phyloP scores from a whole-genome alignment of 2,329 filamentous ascomycete species.

The Ophidiomyces ophidiicola region DNA sequence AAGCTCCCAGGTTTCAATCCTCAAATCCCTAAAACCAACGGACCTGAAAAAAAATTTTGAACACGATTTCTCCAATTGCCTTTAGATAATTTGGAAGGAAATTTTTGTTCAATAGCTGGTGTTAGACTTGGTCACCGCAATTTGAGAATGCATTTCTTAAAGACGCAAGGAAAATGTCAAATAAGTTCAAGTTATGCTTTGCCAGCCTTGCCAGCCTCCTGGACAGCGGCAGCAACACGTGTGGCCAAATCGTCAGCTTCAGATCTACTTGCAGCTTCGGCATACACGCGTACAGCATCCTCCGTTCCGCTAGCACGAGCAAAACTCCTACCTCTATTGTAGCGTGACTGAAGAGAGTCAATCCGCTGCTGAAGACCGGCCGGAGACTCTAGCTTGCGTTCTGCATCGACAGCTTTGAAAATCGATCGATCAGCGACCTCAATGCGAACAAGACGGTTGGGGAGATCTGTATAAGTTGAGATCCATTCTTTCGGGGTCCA shows the following conservation, averaged over 20 bases:
- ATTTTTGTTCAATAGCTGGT: too few species aligned
- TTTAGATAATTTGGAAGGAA: too few species aligned
- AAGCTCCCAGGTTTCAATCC: too few species aligned
- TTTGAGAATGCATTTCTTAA: not conserved
- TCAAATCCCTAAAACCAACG: too few species aligned
- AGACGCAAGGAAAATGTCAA: not conserved
- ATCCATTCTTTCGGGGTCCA: slow-evolving; percentile 90
- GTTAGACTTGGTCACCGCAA: too few species aligned
- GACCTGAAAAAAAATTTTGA: too few species aligned
- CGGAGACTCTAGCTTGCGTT: slow-evolving; percentile 73
- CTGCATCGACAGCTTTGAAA: slow-evolving; percentile 85
- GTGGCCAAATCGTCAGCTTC: slow-evolving; percentile 85
- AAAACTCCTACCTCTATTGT: slow-evolving; percentile 78
- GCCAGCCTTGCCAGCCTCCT: slow-evolving; percentile 38
- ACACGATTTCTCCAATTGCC: too few species aligned
- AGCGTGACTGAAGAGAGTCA: slow-evolving; percentile 77
- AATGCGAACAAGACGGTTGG: slow-evolving; percentile 87
- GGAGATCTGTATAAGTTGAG: slow-evolving; percentile 81
- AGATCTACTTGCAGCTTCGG: slow-evolving; percentile 76
- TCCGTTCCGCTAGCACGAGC: slow-evolving; percentile 89
- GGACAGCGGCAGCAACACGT: slow-evolving; percentile 65
- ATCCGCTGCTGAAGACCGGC: slow-evolving; percentile 72
- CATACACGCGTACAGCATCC: slow-evolving; percentile 90
- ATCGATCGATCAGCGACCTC: slow-evolving; percentile 77
- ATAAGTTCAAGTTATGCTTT: not conserved